Evolutionary conservation across 768 basidiomycete species (phyloP).

Genomic region (Cyclocybe aegerita): DNA sequence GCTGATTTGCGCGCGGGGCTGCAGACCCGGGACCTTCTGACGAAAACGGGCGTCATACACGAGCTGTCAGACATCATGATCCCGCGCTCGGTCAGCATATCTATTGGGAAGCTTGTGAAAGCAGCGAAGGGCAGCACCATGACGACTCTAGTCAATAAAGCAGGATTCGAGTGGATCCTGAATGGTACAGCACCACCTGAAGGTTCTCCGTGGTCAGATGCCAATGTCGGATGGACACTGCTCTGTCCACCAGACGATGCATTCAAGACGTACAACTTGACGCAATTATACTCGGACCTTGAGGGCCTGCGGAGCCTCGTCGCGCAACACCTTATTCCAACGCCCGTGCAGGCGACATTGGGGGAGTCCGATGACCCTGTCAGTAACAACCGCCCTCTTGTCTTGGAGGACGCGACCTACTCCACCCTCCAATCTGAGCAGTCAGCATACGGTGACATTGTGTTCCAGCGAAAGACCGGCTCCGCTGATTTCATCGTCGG

Average conservation of each 20-base stretch:
- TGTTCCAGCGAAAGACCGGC: conserved; percentile 59
- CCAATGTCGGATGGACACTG: conserved; percentile 74
- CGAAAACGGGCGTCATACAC: conserved; percentile 89
- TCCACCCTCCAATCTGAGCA: conserved; percentile 68
- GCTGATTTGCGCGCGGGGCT: conserved; percentile 62
- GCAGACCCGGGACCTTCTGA: conserved; percentile 67
- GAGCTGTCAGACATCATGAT: conserved; percentile 83
- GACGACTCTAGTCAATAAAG: conserved; percentile 78
- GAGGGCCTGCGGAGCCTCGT: conserved; percentile 59
- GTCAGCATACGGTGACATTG: conserved; percentile 78
- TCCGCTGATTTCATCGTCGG: conserved; percentile 63
- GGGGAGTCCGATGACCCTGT: conserved; percentile 30
- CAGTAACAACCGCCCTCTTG: conserved; percentile 72
- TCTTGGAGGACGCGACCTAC: conserved; percentile 73
- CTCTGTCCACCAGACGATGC: conserved; percentile 92
- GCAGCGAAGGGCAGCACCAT: conserved; percentile 91
- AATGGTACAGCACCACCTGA: conserved; percentile 81
- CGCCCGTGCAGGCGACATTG: conserved; percentile 24
- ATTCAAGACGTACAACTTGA: conserved; percentile 85
- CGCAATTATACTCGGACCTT: conserved; percentile 59
- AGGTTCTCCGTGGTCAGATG: conserved; percentile 62
- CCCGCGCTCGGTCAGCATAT: conserved; percentile 84
- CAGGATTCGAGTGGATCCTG: conserved; percentile 88
- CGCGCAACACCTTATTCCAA: conserved; percentile 74
- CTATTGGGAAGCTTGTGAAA: conserved; percentile 84